Conservation (phyloP, 225 moss, liverwort and hornwort species). For the Marchantia paleacea region DNA sequence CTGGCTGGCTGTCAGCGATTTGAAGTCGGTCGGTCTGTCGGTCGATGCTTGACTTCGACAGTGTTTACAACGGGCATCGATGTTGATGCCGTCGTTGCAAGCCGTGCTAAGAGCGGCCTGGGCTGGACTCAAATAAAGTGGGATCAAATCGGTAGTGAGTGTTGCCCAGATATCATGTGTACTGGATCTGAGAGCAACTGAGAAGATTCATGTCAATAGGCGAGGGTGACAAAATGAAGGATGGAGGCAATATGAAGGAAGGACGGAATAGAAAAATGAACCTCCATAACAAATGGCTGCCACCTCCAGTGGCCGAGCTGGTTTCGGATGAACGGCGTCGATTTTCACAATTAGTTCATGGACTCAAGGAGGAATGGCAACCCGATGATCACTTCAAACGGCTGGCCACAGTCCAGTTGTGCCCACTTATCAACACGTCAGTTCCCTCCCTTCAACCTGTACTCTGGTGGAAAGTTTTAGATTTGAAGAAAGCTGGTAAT, state of each 20-base stretch:
- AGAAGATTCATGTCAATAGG: not conserved
- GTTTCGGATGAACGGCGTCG: constrained; percentile 53
- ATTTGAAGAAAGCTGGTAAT: not conserved
- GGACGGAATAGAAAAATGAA: constrained; percentile 33
- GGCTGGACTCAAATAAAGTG: not conserved
- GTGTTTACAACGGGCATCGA: not conserved
- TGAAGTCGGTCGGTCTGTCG: not conserved
- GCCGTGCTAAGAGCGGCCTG: not conserved
- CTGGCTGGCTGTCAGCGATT: not conserved
- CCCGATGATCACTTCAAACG: constrained; percentile 44
- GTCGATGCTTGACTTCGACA: not conserved
- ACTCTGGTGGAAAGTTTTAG: not conserved
- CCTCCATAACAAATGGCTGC: constrained; percentile 61
- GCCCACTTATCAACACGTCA: constrained; percentile 56
- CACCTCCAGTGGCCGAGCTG: constrained; percentile 46
- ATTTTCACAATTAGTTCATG: constrained; percentile 52
- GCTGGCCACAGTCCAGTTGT: constrained; percentile 47
- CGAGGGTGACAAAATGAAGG: constrained; percentile 1
- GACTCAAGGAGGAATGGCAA: constrained; percentile 42
- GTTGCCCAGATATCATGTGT: not conserved
- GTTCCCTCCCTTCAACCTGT: constrained; percentile 26
- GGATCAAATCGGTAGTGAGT: not conserved
- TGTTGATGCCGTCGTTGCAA: not conserved
- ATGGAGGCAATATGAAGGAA: constrained; percentile 6
- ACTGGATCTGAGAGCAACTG: not conserved